A percentile compares a stretch with the other conserved stretches of the same genome.
These are phyloP conservation scores for Pyricularia pennisetigena DNA, from an alignment of 2,329 filamentous ascomycete species.

Conservation along the genomic window DNA sequence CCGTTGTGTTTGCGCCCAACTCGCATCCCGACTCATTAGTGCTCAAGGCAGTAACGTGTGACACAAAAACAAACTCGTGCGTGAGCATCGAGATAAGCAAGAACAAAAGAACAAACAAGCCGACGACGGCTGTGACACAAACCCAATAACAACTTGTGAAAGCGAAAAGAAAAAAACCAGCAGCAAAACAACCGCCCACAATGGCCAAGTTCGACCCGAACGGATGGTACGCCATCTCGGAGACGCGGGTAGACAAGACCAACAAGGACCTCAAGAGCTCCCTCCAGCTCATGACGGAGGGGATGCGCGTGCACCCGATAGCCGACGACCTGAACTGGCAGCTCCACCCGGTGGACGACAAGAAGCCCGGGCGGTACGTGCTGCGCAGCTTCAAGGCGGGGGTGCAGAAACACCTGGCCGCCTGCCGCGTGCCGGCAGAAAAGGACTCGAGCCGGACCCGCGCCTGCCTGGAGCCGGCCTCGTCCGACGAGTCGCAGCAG, in stretches of 20 bases:
- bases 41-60: not conserved
- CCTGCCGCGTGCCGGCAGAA: slow-evolving; percentile 4
- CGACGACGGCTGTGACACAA: not conserved
- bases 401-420: not conserved
- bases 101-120: not conserved
- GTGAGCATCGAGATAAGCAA: not conserved
- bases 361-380: not conserved
- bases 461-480: not conserved
- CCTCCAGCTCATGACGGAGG: not conserved
- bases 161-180: not conserved
- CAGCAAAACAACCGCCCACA: not conserved
- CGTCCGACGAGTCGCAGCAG: slow-evolving; percentile 1
- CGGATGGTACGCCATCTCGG: slow-evolving; percentile 6
- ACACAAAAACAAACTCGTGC: not conserved
- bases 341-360: slow-evolving; percentile 3
- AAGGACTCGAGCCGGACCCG: slow-evolving; percentile 2
- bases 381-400: slow-evolving; percentile 1
- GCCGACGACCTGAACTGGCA: slow-evolving; percentile 3
- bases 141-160: not conserved
- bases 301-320: slow-evolving; percentile 1
- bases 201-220: slow-evolving; percentile 5
- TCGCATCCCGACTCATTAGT: not conserved
- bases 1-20: not conserved
- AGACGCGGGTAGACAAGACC: slow-evolving; percentile 5
- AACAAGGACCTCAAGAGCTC: slow-evolving; percentile 1